Evolutionary conservation across 106 monocot genomes (phyloP).

Genomic region (Platanthera zijinensis): DNA sequence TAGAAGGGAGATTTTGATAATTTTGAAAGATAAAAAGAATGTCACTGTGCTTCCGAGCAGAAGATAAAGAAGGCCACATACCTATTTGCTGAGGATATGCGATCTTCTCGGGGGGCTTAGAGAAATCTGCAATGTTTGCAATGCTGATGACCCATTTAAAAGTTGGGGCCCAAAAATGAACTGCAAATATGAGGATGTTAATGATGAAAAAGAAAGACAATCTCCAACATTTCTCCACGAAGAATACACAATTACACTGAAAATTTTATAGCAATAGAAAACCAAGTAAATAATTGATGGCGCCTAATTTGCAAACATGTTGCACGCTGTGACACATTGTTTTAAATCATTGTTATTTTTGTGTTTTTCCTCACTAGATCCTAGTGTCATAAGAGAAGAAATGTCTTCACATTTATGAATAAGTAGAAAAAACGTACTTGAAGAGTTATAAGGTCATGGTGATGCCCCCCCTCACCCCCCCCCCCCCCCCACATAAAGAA

Average conservation of each 20-base stretch:
- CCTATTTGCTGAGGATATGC: conserved; percentile 89
- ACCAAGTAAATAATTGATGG: too few relatives aligned
- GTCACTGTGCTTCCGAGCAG: neutral
- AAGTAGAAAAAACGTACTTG: too few relatives aligned
- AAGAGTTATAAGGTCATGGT: too few relatives aligned
- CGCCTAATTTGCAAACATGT: too few relatives aligned
- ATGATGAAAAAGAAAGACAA: neutral
- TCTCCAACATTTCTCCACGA: neutral
- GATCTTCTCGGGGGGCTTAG: conserved; percentile 72
- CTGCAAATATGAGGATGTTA: conserved; percentile 21
- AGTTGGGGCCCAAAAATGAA: conserved; percentile 96
- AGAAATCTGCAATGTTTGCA: conserved; percentile 75
- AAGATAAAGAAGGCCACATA: conserved; percentile 12
- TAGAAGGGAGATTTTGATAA: neutral
- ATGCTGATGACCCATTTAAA: conserved; percentile 96
- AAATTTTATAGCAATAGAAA: too few relatives aligned
- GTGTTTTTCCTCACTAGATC: too few relatives aligned
- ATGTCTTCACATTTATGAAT: too few relatives aligned
- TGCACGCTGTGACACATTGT: too few relatives aligned
- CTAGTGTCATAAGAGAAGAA: too few relatives aligned
- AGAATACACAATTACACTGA: neutral
- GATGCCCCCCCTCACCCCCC: too few relatives aligned
- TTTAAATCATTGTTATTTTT: too few relatives aligned
- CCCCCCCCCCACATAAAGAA: too few relatives aligned
- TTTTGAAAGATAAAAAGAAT: neutral